Conservation (phyloP, 2,329 filamentous ascomycete species). For the Fusarium illudens region DNA sequence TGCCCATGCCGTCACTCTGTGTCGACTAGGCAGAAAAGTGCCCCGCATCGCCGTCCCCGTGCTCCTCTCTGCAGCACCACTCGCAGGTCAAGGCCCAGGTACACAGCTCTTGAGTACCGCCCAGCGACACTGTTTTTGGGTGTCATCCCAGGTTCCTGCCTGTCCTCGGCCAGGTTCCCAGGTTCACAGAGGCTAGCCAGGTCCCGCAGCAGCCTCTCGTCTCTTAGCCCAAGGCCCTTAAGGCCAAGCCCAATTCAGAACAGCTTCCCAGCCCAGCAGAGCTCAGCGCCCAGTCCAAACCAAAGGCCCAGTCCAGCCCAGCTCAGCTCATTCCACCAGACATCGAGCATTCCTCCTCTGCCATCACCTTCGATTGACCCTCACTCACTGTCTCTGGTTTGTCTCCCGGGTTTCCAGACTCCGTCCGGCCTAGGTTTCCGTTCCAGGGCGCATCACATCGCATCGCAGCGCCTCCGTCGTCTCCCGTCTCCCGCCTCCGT, state of each 20-base stretch:
- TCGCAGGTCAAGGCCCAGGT: slow-evolving; percentile 34
- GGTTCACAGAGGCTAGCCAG: slow-evolving; percentile 26
- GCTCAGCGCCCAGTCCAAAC: slow-evolving; percentile 15
- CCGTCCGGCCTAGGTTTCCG: slow-evolving; percentile 29
- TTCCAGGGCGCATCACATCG: slow-evolving; percentile 27
- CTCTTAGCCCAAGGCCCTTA: slow-evolving; percentile 10
- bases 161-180: slow-evolving; percentile 22
- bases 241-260: slow-evolving; percentile 32
- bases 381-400: slow-evolving; percentile 31
- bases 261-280: slow-evolving; percentile 32
- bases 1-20: slow-evolving; percentile 41
- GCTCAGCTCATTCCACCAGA: slow-evolving; percentile 42
- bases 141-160: slow-evolving; percentile 35
- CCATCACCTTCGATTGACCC: slow-evolving; percentile 40
- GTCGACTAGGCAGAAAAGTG: slow-evolving; percentile 37
- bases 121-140: slow-evolving; percentile 27
- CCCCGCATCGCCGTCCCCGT: slow-evolving; percentile 38
- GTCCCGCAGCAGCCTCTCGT: slow-evolving; percentile 27
- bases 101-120: slow-evolving; percentile 32
- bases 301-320: slow-evolving; percentile 31
- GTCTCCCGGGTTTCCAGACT: slow-evolving; percentile 26
- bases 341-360: slow-evolving; percentile 42
- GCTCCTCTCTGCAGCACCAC: slow-evolving; percentile 27
- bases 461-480: slow-evolving; percentile 20
- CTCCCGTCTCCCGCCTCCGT: slow-evolving; percentile 21